Base-by-base conservation (phyloP, 371 early-diverging fungal species). In the Mortierella sp. region DNA sequence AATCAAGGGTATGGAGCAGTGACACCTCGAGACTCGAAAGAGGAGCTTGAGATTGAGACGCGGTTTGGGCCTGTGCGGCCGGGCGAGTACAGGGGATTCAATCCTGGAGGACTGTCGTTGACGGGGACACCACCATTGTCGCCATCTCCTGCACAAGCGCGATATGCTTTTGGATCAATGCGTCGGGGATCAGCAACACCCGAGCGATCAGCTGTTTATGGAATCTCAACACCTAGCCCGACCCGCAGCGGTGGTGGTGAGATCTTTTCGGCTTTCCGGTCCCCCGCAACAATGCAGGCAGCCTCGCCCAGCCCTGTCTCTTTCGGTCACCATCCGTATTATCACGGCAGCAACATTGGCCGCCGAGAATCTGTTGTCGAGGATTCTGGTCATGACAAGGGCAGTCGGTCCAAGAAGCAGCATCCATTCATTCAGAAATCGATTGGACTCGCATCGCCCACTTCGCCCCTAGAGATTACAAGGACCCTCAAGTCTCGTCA, bases 31-130 rank as follows among this genome's bases (percentile, higher is more conserved):
- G 65, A 50, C 11, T 58, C 47, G 4, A 70, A 63, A 14, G 82
- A 75, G 0, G 79, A 84, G 5, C 26, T 71, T 0, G 85, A 81
- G 74, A 84, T 81, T 14, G 85, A 84, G 65, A 84, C 82, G 0
- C 52, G 74, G 48, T 81, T 76, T 65, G 85, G 85, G 11, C 76
- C 79, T 1, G 28, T 77, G 2, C 81, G 74, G 28, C 72, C 70
- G 26, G 65, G 76, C 3, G 73, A 58, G 0, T 74, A 45, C 68
- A 76, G 73, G 8, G 81, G 85, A 3, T 84, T 84, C 72, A 81
- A 84, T 28, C 78, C 81, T 24, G 78, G 78, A 21, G 84, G 81
- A 7, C n/a, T 84, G n/a, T 68, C 47, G 19, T 48, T 84, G 57
- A 38, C 50, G 4, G 52, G 73, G 34, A 31, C 77, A 19, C 52